phyloP scores from a whole-genome alignment of 805 yeast species.

The Candida boleticola region DNA sequence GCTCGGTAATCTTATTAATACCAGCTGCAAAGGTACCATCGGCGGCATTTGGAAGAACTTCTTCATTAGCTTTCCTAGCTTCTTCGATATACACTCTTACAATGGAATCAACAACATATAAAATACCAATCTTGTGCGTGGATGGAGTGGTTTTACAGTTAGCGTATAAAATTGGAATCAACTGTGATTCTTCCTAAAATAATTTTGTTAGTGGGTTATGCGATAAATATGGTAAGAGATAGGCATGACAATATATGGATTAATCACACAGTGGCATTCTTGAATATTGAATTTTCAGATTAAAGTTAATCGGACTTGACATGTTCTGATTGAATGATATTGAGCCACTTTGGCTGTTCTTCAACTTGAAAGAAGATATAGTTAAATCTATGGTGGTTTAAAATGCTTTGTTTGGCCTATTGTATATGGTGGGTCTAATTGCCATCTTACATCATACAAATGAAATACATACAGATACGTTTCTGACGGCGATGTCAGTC shows the following conservation, averaged over 20 bases:
- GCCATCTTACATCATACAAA: no score
- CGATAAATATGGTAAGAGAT: background rate
- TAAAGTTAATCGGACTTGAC: no score
- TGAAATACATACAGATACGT: slow-evolving; percentile 44
- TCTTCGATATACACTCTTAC: slow-evolving; percentile 82
- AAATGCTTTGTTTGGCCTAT: no score
- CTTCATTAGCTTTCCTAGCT: slow-evolving; percentile 55
- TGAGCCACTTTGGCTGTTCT: no score
- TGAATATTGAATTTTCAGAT: no score
- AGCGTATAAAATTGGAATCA: slow-evolving; percentile 57
- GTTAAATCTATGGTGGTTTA: no score
- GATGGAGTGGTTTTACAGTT: slow-evolving; percentile 72
- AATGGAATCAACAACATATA: slow-evolving; percentile 90
- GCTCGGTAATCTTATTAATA: slow-evolving; percentile 58
- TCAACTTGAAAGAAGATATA: no score
- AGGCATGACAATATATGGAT: no score
- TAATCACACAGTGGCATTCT: no score
- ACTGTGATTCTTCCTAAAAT: slow-evolving; percentile 45
- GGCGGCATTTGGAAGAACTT: slow-evolving; percentile 47
- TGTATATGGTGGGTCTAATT: no score
- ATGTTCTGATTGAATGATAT: no score
- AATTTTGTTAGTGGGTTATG: background rate
- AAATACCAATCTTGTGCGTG: slow-evolving; percentile 83
- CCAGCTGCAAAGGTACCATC: slow-evolving; percentile 78
- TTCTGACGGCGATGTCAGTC: slow-evolving; percentile 71